A percentile compares a stretch with the other conserved stretches of the same genome.
Conservation (phyloP, 1,139 yeast genomes). For the Zygoascus meyerae region DNA sequence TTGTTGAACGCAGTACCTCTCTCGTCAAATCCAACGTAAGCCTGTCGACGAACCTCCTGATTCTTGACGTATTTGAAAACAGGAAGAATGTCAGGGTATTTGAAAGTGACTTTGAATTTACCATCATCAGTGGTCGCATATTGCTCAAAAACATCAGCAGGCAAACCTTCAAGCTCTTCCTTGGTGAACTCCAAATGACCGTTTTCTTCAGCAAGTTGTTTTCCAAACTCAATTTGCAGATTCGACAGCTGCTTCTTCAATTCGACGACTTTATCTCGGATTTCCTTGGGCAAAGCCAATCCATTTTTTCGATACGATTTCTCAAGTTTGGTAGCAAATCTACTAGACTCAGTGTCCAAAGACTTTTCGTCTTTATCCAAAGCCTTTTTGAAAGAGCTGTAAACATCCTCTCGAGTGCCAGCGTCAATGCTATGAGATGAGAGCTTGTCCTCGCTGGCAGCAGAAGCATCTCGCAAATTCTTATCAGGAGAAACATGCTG, state of each 20-base stretch:
- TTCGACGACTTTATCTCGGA: conserved; percentile 51
- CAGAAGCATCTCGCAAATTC: conserved; percentile 63
- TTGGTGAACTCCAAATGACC: conserved; percentile 53
- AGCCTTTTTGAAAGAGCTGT: conserved; percentile 49
- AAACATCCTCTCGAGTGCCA: conserved; percentile 63
- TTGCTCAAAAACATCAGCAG: conserved; percentile 53
- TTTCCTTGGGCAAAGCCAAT: conserved; percentile 50
- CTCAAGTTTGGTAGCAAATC: conserved; percentile 53
- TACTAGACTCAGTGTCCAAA: conserved; percentile 50
- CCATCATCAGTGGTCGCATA: conserved; percentile 48
- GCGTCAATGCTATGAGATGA: conserved; percentile 58
- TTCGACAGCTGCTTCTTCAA: conserved; percentile 56
- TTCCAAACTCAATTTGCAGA: conserved; percentile 51
- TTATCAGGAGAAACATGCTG: conserved; percentile 63
- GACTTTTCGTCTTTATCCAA: conserved; percentile 32
- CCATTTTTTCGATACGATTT: conserved; percentile 60
- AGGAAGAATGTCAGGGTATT: conserved; percentile 74
- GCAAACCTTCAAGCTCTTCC: conserved; percentile 70
- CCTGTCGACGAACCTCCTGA: conserved; percentile 59
- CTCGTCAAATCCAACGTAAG: conserved; percentile 61
- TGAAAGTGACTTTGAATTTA: conserved; percentile 64
- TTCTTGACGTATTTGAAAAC: conserved; percentile 63
- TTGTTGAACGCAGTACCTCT: conserved; percentile 58
- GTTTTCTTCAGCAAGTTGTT: conserved; percentile 66
- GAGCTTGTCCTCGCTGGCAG: conserved; percentile 52